Evolutionary conservation across 331 rosid species (phyloP), one percentile per base, ranked within the genome.

Genomic region (Malus hybrid): DNA sequence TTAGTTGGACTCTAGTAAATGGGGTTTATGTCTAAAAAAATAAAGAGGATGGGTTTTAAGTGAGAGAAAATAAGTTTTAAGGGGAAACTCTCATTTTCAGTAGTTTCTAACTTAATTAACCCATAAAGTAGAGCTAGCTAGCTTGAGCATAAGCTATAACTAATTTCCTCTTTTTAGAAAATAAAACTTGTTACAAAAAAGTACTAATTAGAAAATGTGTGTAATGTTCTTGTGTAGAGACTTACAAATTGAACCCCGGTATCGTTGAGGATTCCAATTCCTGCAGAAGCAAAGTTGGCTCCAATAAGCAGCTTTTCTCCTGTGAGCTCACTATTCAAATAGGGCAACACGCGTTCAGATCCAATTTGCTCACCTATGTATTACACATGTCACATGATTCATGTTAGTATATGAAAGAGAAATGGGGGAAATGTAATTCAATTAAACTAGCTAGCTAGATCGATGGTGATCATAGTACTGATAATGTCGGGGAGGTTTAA

Each of bases 251-350:
- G 90, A 42, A 80, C 5, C 10, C 87, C 86, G 0, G 92, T 85
- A 70, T 88, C 92, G 46, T 88, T 83, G n/a, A 88, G 92, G 50
- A 88, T 85, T 70, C 92, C 90, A 0, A 84, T 68, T n/a, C 88
- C 46, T 39, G 90, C 90, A 1, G 88, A 88, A 64, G 90, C 90
- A 71, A 88, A 86, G 80, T 88, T 88, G 59, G 90, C 92, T 6
- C 90, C 90, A 15, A 39, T 56, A 22, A 88, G 77, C 20, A 88
- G 79, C 54, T 44, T 84, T 31, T 84, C 67, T 65, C 87, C 92
- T 0, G 5, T 84, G 39, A 88, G 71, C 36, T 78, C 11, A 13
- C 81, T 83, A 56, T 73, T 88, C 80, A 86, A 55, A 73, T 86
- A 86, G 14, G 90, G 90, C 48, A 88, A 76, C 6, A 83, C 67